Conservation (phyloP, 192 early-diverging fungal genomes). For the Coemansia asiatica region DNA sequence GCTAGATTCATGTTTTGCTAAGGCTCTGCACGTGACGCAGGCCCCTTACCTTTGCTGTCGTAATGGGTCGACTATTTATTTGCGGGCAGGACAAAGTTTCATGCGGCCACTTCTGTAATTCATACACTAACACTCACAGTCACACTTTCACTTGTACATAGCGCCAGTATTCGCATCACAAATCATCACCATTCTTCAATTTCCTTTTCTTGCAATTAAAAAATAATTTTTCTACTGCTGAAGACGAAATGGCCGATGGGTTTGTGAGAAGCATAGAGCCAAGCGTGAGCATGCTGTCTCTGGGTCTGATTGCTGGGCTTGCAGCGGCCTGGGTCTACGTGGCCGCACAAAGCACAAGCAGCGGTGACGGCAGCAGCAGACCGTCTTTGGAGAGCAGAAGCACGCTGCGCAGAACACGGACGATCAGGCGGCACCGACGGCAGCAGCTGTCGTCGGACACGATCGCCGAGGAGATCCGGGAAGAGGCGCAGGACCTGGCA, state of each 20-base stretch:
- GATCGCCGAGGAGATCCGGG: conserved; percentile 18
- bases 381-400: not conserved
- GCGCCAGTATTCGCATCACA: too few species aligned
- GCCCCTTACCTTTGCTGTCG: too few species aligned
- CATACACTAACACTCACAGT: too few species aligned
- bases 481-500: conserved; percentile 5
- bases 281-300: conserved; percentile 35
- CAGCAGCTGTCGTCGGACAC: conserved; percentile 23
- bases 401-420: conserved; percentile 30
- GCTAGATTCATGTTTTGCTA: too few species aligned
- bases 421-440: conserved; percentile 45
- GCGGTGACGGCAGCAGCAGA: conserved; percentile 15
- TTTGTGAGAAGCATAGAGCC: conserved; percentile 1
- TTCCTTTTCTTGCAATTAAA: too few species aligned
- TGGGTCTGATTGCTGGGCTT: conserved; percentile 43
- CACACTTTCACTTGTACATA: too few species aligned
- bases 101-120: too few species aligned
- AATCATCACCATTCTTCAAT: too few species aligned
- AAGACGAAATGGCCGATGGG: not conserved
- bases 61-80: too few species aligned
- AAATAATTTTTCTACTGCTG: not conserved
- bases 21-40: too few species aligned
- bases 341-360: conserved; percentile 13
- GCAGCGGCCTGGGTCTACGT: conserved; percentile 47
- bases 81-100: too few species aligned